A percentile compares a stretch with the other conserved stretches of the same genome.
These are phyloP conservation scores for Penicillium sp. DNA, from an alignment of 2,329 filamentous ascomycete species.

Conservation along the genomic window DNA sequence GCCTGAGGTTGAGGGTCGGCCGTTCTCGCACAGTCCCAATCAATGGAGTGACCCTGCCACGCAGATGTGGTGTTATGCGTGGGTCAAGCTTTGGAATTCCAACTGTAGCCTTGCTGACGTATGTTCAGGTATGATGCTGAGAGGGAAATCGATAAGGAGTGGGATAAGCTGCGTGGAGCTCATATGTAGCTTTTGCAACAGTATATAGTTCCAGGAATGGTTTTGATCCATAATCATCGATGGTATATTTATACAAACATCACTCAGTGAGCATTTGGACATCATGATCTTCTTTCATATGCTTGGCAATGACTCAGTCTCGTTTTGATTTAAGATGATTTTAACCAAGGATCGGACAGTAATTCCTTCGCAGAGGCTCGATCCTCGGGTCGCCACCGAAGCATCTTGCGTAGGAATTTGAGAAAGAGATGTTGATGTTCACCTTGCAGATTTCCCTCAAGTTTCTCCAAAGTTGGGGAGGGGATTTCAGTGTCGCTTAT, in stretches of 20 bases:
- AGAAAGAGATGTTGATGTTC: constrained; percentile 15
- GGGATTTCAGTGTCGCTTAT: constrained; percentile 13
- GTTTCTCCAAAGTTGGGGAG: constrained; percentile 13
- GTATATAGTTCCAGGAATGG: no score
- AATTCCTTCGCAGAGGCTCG: constrained; percentile 19
- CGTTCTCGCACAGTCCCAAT: constrained; percentile 45
- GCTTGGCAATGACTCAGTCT: no score
- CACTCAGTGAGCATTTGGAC: no score
- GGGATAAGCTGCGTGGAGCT: no score
- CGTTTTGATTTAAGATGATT: constrained; percentile 9
- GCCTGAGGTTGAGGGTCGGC: constrained; percentile 40
- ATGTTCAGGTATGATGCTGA: no score
- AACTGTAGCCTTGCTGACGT: no score
- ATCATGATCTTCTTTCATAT: no score
- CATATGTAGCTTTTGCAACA: no score
- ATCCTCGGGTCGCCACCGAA: constrained; percentile 19
- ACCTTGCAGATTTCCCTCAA: constrained; percentile 15
- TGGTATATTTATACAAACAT: no score
- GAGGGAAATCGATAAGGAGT: no score
- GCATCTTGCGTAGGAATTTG: constrained; percentile 22
- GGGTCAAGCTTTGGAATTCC: no score
- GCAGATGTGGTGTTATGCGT: constrained; percentile 48
- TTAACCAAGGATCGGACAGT: constrained; percentile 21
- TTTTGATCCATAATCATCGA: no score
- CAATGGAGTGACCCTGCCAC: constrained; percentile 51